These are phyloP conservation scores for Podospora sp. DNA, from an alignment of 495 filamentous ascomycete genomes.

Conservation along the genomic window DNA sequence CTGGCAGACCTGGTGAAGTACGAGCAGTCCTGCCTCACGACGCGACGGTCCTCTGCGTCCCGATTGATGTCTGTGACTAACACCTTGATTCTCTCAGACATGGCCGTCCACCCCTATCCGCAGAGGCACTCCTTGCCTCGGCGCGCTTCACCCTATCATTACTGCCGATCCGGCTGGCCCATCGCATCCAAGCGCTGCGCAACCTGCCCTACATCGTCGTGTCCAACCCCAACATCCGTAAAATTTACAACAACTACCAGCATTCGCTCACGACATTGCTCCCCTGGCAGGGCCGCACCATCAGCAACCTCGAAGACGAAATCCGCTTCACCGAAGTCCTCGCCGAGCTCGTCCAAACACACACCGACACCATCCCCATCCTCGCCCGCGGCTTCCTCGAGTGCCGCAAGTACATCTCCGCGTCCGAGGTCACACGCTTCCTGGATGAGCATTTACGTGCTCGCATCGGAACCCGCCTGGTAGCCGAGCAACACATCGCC, in stretches of 20 bases:
- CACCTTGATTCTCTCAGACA: slow-evolving; percentile 55
- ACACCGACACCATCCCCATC: slow-evolving; percentile 89
- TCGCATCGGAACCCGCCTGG: slow-evolving; percentile 88
- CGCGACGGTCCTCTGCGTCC: not conserved
- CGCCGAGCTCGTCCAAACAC: slow-evolving; percentile 89
- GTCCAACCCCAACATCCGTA: slow-evolving; percentile 86
- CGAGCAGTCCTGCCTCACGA: slow-evolving; percentile 17
- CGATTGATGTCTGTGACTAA: slow-evolving; percentile 1
- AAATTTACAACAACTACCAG: slow-evolving; percentile 93
- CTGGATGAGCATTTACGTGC: slow-evolving; percentile 93
- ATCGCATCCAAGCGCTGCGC: slow-evolving; percentile 86
- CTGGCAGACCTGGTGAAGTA: slow-evolving; percentile 88
- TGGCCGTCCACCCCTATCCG: slow-evolving; percentile 84
- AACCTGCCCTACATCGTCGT: slow-evolving; percentile 98
- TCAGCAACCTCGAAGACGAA: slow-evolving; percentile 84
- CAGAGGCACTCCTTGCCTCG: slow-evolving; percentile 75
- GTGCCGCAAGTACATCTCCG: slow-evolving; percentile 81
- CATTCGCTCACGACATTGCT: slow-evolving; percentile 88
- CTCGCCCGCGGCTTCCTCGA: slow-evolving; percentile 91
- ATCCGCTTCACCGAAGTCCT: slow-evolving; percentile 87
- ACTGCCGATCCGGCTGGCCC: slow-evolving; percentile 89
- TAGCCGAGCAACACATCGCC: slow-evolving; percentile 96
- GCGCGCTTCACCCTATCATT: slow-evolving; percentile 95
- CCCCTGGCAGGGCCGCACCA: slow-evolving; percentile 74
- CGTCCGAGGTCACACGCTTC: slow-evolving; percentile 80